Conservation (phyloP, 139 green algal species). For the Closterium sp. region DNA sequence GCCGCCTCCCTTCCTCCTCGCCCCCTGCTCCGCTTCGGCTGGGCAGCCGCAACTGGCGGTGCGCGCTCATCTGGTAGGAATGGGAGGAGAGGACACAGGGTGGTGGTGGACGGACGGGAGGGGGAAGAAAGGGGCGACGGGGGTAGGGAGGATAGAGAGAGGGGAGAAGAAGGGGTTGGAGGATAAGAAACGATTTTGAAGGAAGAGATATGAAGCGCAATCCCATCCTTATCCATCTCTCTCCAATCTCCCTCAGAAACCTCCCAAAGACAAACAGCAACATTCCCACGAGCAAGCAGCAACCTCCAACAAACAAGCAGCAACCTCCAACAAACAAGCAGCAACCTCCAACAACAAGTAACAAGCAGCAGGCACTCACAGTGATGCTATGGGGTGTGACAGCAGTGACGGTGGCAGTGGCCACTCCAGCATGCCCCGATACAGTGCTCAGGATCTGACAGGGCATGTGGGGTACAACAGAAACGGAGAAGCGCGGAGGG, state of each 20-base stretch:
- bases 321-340: background rate
- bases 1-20: background rate
- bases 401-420: background rate
- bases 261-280: background rate
- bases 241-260: background rate
- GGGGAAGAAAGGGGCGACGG: too few relatives aligned
- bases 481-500: background rate
- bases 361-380: background rate
- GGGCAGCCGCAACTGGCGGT: background rate
- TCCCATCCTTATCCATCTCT: background rate
- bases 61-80: background rate
- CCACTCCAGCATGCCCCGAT: conserved; percentile 1
- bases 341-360: too few relatives aligned
- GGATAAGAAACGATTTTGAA: background rate
- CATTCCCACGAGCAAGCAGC: too few relatives aligned
- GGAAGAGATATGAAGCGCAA: too few relatives aligned
- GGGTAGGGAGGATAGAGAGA: too few relatives aligned
- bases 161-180: background rate
- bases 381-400: conserved; percentile 8
- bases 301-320: background rate
- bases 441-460: conserved; percentile 17
- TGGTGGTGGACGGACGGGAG: too few relatives aligned
- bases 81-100: background rate
- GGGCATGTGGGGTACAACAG: background rate
- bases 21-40: background rate